These are phyloP conservation scores for Heliamphora ciliata DNA, from an alignment of 179 eudicot genomes.

Conservation along the genomic window DNA sequence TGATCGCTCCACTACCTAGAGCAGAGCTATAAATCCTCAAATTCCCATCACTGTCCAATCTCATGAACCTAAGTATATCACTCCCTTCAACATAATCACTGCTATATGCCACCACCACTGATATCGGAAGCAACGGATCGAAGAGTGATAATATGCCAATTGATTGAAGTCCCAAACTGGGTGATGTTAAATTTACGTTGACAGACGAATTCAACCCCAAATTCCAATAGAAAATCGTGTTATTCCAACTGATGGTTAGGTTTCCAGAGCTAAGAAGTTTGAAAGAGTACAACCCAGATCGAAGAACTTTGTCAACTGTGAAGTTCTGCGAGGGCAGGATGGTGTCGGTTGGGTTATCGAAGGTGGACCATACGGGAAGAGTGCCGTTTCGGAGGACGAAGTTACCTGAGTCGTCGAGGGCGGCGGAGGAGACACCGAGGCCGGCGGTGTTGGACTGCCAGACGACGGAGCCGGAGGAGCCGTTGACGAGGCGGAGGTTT, in stretches of 20 bases:
- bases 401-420: conserved; percentile 53
- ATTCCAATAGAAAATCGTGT: conserved; percentile 40
- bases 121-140: conserved; percentile 29
- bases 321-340: conserved; percentile 52
- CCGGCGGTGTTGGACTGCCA: conserved; percentile 63
- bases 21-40: conserved; percentile 58
- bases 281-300: conserved; percentile 58
- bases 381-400: conserved; percentile 42
- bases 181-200: conserved; percentile 33
- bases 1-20: conserved; percentile 27
- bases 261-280: conserved; percentile 38
- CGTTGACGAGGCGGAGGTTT: conserved; percentile 37
- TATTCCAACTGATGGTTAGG: conserved; percentile 56
- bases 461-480: conserved; percentile 26
- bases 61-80: conserved; percentile 43
- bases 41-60: conserved; percentile 74
- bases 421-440: conserved; percentile 41
- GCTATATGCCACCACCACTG: conserved; percentile 41
- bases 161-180: conserved; percentile 36
- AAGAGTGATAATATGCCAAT: conserved; percentile 45
- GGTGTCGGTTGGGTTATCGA: conserved; percentile 62
- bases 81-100: conserved; percentile 64
- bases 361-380: conserved; percentile 47
- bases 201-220: conserved; percentile 46
- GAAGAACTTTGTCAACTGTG: conserved; percentile 24